Evolutionary conservation across 2,329 filamentous ascomycete genomes (phyloP).

Genomic region (Penicillium sp.): DNA sequence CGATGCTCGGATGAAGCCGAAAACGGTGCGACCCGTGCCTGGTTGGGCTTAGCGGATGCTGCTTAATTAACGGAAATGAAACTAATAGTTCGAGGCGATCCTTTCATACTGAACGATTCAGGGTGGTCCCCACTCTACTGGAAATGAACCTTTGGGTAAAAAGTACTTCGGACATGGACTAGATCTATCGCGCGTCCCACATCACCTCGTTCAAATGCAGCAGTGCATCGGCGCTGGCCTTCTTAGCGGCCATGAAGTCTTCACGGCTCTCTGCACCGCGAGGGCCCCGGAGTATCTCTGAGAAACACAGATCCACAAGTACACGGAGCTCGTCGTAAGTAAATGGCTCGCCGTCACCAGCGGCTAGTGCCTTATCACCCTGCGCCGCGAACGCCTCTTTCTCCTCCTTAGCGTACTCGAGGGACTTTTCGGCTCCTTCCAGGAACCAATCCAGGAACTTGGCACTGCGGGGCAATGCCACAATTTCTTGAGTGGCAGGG

Average conservation of each 20-base stretch:
- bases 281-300: conserved; percentile 43
- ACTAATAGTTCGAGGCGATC: neutral
- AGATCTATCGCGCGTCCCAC: conserved; percentile 44
- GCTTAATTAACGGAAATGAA: conserved; percentile 13
- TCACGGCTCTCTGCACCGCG: conserved; percentile 43
- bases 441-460: conserved; percentile 51
- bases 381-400: conserved; percentile 41
- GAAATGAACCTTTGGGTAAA: neutral
- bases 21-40: conserved; percentile 7
- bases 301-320: conserved; percentile 47
- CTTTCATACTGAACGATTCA: neutral
- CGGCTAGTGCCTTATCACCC: conserved; percentile 33
- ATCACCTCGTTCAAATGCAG: conserved; percentile 47
- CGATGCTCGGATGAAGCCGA: conserved; percentile 12
- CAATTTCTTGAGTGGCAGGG: conserved; percentile 30
- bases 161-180: neutral
- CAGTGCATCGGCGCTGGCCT: conserved; percentile 45
- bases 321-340: conserved; percentile 47
- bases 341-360: conserved; percentile 43
- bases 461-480: conserved; percentile 44
- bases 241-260: conserved; percentile 47
- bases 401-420: conserved; percentile 46
- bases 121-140: neutral
- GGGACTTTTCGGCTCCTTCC: conserved; percentile 44
- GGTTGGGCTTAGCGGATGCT: conserved; percentile 12